Evolutionary conservation across 2,329 filamentous ascomycete genomes (phyloP).

Genomic region (Fusarium succisae): DNA sequence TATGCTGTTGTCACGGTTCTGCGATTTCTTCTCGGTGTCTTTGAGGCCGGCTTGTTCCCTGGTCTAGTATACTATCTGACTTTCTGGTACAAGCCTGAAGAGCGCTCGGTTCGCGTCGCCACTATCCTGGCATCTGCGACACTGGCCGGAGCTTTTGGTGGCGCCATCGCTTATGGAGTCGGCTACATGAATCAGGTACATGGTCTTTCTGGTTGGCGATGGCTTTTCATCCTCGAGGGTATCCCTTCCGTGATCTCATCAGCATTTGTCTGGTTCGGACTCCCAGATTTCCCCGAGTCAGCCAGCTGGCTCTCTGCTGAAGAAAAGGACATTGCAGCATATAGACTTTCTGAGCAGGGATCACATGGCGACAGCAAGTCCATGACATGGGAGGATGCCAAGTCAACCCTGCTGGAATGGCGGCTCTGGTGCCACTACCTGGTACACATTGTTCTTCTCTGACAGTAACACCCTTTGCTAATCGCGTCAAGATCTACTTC

Average conservation of each 20-base stretch:
- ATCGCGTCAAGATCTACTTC: constrained; percentile 49
- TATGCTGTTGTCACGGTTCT: constrained; percentile 45
- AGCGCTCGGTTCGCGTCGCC: constrained; percentile 72
- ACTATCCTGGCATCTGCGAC: constrained; percentile 74
- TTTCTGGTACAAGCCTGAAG: constrained; percentile 76
- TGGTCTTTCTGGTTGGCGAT: constrained; percentile 73
- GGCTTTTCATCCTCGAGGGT: constrained; percentile 68
- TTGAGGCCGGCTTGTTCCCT: constrained; percentile 44
- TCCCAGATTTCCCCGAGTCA: constrained; percentile 74
- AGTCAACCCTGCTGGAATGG: constrained; percentile 70
- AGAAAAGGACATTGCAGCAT: constrained; percentile 63
- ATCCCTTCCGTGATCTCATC: constrained; percentile 70
- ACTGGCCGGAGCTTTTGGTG: constrained; percentile 75
- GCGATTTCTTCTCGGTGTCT: constrained; percentile 45
- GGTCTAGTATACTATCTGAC: constrained; percentile 58
- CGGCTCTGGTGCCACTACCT: constrained; percentile 73
- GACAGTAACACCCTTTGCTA: accelerated
- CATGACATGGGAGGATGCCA: constrained; percentile 72
- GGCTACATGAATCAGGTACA: constrained; percentile 71
- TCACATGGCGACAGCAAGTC: constrained; percentile 63
- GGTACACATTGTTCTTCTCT: constrained; percentile 8
- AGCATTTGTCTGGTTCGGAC: constrained; percentile 68
- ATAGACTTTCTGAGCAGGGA: constrained; percentile 46
- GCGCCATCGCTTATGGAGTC: constrained; percentile 74
- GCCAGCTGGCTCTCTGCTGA: constrained; percentile 66